Percentiles rank a stretch among this genome's conserved stretches.
Evolutionary conservation across 1,284 basidiomycete genomes (phyloP).

Genomic region (Naganishia liquefaciens): DNA sequence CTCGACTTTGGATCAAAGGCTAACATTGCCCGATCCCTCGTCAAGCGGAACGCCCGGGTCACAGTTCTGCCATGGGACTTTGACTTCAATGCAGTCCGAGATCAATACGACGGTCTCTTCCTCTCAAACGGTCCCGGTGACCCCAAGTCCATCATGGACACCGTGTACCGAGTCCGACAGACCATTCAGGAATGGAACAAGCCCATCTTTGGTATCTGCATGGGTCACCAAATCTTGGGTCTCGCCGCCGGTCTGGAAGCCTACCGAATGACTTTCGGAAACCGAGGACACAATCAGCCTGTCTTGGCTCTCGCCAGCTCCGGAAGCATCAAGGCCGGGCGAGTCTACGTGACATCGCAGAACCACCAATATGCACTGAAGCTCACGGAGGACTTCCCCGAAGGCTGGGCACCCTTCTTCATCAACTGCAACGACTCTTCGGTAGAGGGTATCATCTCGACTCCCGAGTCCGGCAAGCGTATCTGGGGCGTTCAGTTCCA

Average conservation of each 20-base stretch:
- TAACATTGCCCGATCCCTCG: constrained; percentile 90
- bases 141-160: constrained; percentile 84
- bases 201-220: constrained; percentile 97
- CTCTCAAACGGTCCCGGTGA: constrained; percentile 92
- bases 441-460: constrained; percentile 96
- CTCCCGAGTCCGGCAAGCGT: constrained; percentile 76
- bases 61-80: constrained; percentile 97
- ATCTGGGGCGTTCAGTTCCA: constrained; percentile 98
- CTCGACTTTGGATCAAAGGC: constrained; percentile 98
- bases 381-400: constrained; percentile 87
- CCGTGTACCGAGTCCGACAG: constrained; percentile 73
- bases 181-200: constrained; percentile 85
- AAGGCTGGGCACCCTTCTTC: constrained; percentile 95
- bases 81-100: constrained; percentile 87
- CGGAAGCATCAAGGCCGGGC: constrained; percentile 88
- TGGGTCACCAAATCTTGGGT: constrained; percentile 97
- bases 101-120: constrained; percentile 93
- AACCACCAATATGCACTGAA: constrained; percentile 95
- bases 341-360: constrained; percentile 94
- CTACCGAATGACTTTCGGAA: constrained; percentile 82
- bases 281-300: constrained; percentile 99
- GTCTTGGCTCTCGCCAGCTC: constrained; percentile 87
- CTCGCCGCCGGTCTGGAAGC: constrained; percentile 95
- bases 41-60: constrained; percentile 84
- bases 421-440: constrained; percentile 94